Evolutionary conservation across 352 stramenopile genomes (phyloP), one percentile per base, ranked within the genome.

Genomic region (Peronospora destructor): DNA sequence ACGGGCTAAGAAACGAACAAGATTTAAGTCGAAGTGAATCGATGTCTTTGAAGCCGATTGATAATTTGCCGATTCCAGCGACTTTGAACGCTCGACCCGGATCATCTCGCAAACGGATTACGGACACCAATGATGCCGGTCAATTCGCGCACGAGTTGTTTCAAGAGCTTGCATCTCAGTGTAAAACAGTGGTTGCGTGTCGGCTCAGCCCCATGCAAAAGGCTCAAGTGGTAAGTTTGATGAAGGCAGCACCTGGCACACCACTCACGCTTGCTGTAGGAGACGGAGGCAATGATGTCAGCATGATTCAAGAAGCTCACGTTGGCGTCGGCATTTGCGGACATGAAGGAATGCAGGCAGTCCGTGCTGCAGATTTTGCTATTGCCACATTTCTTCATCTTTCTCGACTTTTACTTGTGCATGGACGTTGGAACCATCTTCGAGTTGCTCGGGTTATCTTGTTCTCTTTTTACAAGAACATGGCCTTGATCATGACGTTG

Each of bases 291-390:
- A 99, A 99, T 59, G 97, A 99, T 61, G 96, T 99, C 17, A 95
- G 93, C 47, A 99, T 99, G 97, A 99, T 99, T 50, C 95, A 98
- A 76, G 94, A 98, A 68, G 96, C 96, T 28, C 91, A 99, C 44
- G 91, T 99, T 36, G 97, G 97, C 23, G 91, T 99, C 43, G 96
- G 97, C 2, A 98, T 99, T 50, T 98, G 95, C 37, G 96, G 97
- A 6, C 86, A 98, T 47, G 97, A 99, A 82, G 96, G 80, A 12
- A 93, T 94, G 81, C 84, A 95, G 54, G 84, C 84, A 2, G 84
- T 95, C 1, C 77, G 80, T 2, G 80, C 76, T 0, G 82, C 80
- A 9, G 84, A 95, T 49, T 94, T 94, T 53, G 84, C 84, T 9
- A 91, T 95, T 16, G 76, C 65, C 14, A 88, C 79, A 6, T 95